phyloP scores from a whole-genome alignment of 352 stramenopile species.

The Labyrinthula sp. region DNA sequence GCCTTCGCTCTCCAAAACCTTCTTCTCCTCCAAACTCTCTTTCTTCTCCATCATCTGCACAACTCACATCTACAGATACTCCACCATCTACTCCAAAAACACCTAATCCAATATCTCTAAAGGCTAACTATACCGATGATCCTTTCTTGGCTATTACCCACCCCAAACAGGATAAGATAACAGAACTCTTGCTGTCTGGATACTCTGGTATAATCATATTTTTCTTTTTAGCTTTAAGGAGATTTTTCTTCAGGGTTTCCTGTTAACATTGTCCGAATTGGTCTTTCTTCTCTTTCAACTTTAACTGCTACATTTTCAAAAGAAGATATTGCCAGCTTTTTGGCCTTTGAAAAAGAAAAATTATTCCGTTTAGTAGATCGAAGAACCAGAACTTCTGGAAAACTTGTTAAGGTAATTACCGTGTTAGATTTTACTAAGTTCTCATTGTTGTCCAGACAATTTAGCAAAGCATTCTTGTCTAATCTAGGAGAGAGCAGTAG shows the following conservation, averaged over 20 bases:
- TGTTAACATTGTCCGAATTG: conserved; percentile 15
- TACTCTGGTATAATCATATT: conserved; percentile 4
- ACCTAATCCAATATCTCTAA: no score
- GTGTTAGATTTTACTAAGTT: conserved; percentile 27
- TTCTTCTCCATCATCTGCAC: no score
- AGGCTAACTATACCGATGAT: no score
- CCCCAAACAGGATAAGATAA: no score
- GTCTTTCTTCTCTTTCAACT: conserved; percentile 12
- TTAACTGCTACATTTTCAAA: conserved; percentile 18
- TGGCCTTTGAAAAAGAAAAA: conserved; percentile 21
- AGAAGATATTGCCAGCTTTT: conserved; percentile 5
- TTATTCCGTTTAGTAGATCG: conserved; percentile 17
- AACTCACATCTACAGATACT: conserved; percentile 5
- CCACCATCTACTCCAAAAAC: no score
- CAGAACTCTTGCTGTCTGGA: no score
- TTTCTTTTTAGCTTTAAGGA: conserved; percentile 5
- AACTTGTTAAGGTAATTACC: conserved; percentile 13
- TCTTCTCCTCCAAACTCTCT: no score
- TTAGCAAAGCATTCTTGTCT: conserved; percentile 26
- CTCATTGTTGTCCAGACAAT: conserved; percentile 17
- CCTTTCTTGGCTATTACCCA: no score
- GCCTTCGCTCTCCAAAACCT: no score
- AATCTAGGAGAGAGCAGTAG: conserved; percentile 22
- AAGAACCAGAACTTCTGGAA: conserved; percentile 4
- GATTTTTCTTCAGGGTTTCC: conserved; percentile 7